These are phyloP conservation scores for Xylaria castorea DNA, from an alignment of 495 filamentous ascomycete species.

Conservation along the genomic window DNA sequence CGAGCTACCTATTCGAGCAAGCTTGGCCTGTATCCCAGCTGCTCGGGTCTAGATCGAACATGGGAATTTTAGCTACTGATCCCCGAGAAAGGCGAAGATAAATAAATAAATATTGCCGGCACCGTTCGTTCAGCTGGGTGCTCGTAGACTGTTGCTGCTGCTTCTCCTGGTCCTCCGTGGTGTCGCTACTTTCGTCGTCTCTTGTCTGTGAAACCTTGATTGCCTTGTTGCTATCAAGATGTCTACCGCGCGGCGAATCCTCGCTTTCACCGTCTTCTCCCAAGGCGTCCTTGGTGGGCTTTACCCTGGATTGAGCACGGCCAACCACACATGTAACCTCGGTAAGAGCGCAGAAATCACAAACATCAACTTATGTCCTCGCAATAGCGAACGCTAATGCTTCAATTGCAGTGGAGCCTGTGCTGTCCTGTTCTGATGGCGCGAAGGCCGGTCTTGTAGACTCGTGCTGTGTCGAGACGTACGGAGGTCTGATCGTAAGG, in stretches of 20 bases:
- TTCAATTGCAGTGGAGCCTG: constrained; percentile 36
- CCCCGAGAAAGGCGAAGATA: not conserved
- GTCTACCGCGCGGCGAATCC: constrained; percentile 19
- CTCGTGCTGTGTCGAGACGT: constrained; percentile 61
- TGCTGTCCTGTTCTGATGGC: constrained; percentile 54
- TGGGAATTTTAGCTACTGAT: constrained; percentile 2
- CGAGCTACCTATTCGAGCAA: constrained; percentile 26
- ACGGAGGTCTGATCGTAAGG: constrained; percentile 53
- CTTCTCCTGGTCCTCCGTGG: not conserved
- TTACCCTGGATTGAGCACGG: constrained; percentile 42
- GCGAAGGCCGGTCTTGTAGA: constrained; percentile 50
- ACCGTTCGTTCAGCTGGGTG: not conserved
- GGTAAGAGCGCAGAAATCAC: constrained; percentile 31
- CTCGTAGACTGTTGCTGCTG: not conserved
- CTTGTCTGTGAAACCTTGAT: not conserved
- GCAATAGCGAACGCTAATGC: constrained; percentile 20
- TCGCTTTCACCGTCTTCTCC: constrained; percentile 24
- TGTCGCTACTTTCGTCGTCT: not conserved
- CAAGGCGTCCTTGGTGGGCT: constrained; percentile 30
- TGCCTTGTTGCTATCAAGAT: constrained; percentile 23
- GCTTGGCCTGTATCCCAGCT: constrained; percentile 12
- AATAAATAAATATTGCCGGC: constrained; percentile 7
- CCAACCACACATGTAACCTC: constrained; percentile 53
- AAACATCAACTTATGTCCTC: not conserved
- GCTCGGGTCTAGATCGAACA: constrained; percentile 24